Conservation (phyloP, 768 basidiomycete species). For the Leucocoprinus sp. region DNA sequence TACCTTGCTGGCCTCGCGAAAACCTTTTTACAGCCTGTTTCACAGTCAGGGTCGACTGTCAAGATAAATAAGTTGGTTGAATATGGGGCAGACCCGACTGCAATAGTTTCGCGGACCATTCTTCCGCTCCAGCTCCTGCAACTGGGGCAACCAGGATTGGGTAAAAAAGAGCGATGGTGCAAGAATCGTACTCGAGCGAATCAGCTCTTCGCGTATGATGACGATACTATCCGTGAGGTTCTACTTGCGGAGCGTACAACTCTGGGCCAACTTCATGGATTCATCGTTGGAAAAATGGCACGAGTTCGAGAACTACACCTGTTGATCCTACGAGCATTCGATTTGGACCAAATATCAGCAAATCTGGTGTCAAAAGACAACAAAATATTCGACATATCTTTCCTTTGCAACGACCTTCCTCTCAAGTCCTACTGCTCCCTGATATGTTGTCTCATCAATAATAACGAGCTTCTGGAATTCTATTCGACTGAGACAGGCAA, state of each 20-base stretch:
- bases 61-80: constrained; percentile 47
- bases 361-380: constrained; percentile 44
- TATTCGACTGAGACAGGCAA: constrained; percentile 41
- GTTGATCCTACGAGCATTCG: constrained; percentile 40
- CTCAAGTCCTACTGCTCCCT: constrained; percentile 58
- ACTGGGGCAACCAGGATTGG: constrained; percentile 33
- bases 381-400: constrained; percentile 50
- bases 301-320: constrained; percentile 62
- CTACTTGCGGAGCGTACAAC: constrained; percentile 66
- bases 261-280: constrained; percentile 69
- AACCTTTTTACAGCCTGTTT: constrained; percentile 23
- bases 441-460: constrained; percentile 47
- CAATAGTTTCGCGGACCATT: constrained; percentile 22
- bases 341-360: constrained; percentile 26
- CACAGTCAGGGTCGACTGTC: constrained; percentile 30
- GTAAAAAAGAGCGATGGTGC: constrained; percentile 35
- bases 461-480: constrained; percentile 47
- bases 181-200: constrained; percentile 36
- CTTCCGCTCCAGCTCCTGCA: constrained; percentile 40
- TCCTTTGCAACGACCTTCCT: constrained; percentile 58
- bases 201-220: constrained; percentile 47
- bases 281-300: constrained; percentile 55
- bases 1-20: constrained; percentile 53
- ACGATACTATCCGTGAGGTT: constrained; percentile 46
- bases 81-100: constrained; percentile 39